Conservation (phyloP, 257 asterid species). For the Paraleonurus japonicus region DNA sequence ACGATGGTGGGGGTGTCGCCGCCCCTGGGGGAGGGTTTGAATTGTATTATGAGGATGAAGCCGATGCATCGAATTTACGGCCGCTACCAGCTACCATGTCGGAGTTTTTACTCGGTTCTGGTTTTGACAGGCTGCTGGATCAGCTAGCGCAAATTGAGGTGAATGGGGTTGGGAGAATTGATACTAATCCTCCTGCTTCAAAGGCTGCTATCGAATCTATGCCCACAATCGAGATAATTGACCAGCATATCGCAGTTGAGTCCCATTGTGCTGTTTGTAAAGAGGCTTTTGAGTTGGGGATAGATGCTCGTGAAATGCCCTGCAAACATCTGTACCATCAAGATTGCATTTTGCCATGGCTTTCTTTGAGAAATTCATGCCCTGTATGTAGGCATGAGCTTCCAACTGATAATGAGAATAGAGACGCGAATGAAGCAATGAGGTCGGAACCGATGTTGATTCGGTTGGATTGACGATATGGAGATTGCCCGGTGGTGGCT, state of each 20-base stretch:
- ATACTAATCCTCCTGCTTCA: conserved; percentile 70
- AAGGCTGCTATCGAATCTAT: conserved; percentile 75
- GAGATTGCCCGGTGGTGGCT: conserved; percentile 93
- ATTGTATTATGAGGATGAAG: conserved; percentile 78
- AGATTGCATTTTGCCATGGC: conserved; percentile 86
- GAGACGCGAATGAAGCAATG: conserved; percentile 33
- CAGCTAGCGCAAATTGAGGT: conserved; percentile 72
- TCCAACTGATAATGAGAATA: conserved; percentile 44
- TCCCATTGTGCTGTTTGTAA: conserved; percentile 83
- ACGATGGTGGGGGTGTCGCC: conserved; percentile 37
- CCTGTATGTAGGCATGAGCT: conserved; percentile 84
- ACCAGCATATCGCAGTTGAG: conserved; percentile 45
- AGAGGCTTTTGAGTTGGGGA: conserved; percentile 70
- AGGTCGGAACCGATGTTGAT: conserved; percentile 47
- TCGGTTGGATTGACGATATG: conserved; percentile 80
- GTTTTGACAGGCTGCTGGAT: conserved; percentile 76
- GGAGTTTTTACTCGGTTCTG: conserved; percentile 81
- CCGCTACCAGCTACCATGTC: conserved; percentile 75
- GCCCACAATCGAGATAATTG: conserved; percentile 60
- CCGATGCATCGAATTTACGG: conserved; percentile 76
- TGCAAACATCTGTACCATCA: conserved; percentile 85
- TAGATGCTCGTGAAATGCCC: conserved; percentile 81
- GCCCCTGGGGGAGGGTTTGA: conserved; percentile 55
- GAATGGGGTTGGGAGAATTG: conserved; percentile 65
- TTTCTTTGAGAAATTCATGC: conserved; percentile 68